These are phyloP conservation scores for Hygrocybe coccinea DNA, from an alignment of 768 basidiomycete species.

Conservation along the genomic window DNA sequence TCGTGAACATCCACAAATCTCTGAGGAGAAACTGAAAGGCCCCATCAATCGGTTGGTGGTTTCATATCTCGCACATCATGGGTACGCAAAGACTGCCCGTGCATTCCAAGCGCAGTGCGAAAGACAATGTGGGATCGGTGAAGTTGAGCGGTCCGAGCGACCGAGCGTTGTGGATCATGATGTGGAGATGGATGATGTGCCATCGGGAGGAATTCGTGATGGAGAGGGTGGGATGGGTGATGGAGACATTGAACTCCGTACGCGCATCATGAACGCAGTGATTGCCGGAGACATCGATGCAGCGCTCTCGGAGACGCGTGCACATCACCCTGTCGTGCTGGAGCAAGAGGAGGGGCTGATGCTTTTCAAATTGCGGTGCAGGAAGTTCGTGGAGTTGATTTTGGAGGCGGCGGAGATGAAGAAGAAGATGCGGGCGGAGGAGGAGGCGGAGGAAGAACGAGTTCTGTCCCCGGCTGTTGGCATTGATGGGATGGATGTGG, in stretches of 20 bases:
- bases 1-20: constrained; percentile 18
- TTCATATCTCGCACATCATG: constrained; percentile 80
- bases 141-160: not conserved
- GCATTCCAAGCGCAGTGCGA: constrained; percentile 53
- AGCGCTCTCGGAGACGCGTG: constrained; percentile 53
- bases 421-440: constrained; percentile 50
- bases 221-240: constrained; percentile 26
- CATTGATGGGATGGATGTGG: constrained; percentile 61
- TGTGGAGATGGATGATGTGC: constrained; percentile 44
- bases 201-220: constrained; percentile 12
- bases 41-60: constrained; percentile 70
- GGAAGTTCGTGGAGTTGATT: constrained; percentile 81
- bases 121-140: not conserved
- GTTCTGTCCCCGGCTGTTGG: constrained; percentile 16
- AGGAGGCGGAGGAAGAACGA: constrained; percentile 38
- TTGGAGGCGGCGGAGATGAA: constrained; percentile 65
- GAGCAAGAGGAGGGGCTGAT: constrained; percentile 64
- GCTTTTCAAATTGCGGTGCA: constrained; percentile 76
- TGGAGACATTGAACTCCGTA: constrained; percentile 60
- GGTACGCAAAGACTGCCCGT: constrained; percentile 67
- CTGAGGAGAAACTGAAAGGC: constrained; percentile 50
- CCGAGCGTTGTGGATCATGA: constrained; percentile 32
- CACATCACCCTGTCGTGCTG: constrained; percentile 60
- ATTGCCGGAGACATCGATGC: constrained; percentile 65
- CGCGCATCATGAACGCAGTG: constrained; percentile 66